These are phyloP conservation scores for Periconia sp. DNA, from an alignment of 2,329 filamentous ascomycete species.

Conservation along the genomic window DNA sequence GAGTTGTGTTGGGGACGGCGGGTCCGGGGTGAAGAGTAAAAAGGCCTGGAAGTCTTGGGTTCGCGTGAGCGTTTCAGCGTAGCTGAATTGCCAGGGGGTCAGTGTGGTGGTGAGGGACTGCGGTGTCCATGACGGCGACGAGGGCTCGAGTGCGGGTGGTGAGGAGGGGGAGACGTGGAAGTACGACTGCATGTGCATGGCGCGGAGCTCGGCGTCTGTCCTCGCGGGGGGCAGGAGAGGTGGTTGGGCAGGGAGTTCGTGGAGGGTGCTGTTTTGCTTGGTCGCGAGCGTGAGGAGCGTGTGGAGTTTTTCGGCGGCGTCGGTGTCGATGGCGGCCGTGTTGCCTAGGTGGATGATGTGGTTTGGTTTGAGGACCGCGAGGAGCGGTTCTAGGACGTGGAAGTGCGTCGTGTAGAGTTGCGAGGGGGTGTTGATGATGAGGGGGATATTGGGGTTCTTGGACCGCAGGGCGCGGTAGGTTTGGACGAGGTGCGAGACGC, in stretches of 20 bases:
- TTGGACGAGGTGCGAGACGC: constrained; percentile 63
- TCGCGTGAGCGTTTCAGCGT: constrained; percentile 52
- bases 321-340: constrained; percentile 49
- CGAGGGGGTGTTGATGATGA: constrained; percentile 74
- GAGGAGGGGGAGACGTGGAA: constrained; percentile 58
- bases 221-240: constrained; percentile 43
- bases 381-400: constrained; percentile 62
- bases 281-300: constrained; percentile 48
- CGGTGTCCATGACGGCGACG: constrained; percentile 49
- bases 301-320: constrained; percentile 60
- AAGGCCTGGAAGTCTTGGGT: constrained; percentile 61
- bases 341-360: constrained; percentile 67
- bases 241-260: constrained; percentile 60
- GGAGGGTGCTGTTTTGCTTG: constrained; percentile 45
- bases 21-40: constrained; percentile 64
- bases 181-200: constrained; percentile 80
- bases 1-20: constrained; percentile 60
- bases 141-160: constrained; percentile 7
- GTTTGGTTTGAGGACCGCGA: constrained; percentile 56
- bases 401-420: constrained; percentile 74
- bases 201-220: constrained; percentile 66
- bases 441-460: constrained; percentile 50
- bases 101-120: constrained; percentile 56
- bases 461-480: constrained; percentile 56
- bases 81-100: constrained; percentile 65